Evolutionary conservation across 176 grass and related monocot species (phyloP), one percentile per base, ranked within the genome.

Genomic region (Canna indica): DNA sequence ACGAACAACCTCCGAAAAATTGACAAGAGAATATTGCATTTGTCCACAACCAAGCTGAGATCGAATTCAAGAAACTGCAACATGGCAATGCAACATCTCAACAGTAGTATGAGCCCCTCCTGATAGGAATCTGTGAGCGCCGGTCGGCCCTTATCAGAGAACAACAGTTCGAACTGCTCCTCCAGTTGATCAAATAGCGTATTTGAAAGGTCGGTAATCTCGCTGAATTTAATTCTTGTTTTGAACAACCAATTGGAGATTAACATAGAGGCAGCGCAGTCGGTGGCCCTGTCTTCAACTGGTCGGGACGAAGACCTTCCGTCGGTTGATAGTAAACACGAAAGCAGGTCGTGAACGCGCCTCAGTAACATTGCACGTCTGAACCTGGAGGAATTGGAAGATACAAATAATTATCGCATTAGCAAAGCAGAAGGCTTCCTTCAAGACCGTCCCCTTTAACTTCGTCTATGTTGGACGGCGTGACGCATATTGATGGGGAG

Each of bases 41-140:
- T 59, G 54, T 74, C 53, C 36, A 74, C 71, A 14, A 74, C 53
- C 53, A 74, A 27, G 25, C 71, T 59, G 10, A 74, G 35, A 22
- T 61, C n/a, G 29, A 74, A 74, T 28, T 59, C 52, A 18, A 74
- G 53, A 61, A 74, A 6, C 20, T 20, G 53, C 11, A 74, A 13
- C 6, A 44, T 17, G 52, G 24, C 36, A 32, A 74, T 59, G 27
- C 71, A 59, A 9, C 71, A 74, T 20, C 71, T 30, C 54, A 74
- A 29, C 14, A 60, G n/a, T 11, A 29, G 34, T 30, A 59, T 60
- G 25, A 28, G 52, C 18, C 26, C 54, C 71, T 74, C 31, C 13
- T 26, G 17, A 17, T 18, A 30, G 17, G 36, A 61, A 24, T 24
- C 36, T 27, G 36, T 10, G 57, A 59, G 18, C n/a, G 33, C 54